Base-by-base conservation (phyloP, 2,329 filamentous ascomycete species). In the Colletotrichum tamarilloi region DNA sequence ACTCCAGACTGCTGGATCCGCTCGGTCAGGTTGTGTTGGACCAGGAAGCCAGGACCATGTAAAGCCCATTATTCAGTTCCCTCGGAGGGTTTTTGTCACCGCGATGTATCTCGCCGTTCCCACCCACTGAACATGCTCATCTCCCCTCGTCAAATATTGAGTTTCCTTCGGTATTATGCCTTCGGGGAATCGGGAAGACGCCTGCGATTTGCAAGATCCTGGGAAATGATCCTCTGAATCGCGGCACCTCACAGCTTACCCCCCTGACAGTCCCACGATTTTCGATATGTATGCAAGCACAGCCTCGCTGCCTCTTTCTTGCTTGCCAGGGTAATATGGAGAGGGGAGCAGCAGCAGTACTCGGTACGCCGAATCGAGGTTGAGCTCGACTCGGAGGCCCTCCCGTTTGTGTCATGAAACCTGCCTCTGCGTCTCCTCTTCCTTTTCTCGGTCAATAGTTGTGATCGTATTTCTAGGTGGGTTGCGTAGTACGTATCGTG, bases 201-300 rank as follows among this genome's bases (percentile, higher is more conserved):
- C 62, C 42, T 74, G 38, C 62, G 72, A 74, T 74, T 74, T 74
- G 72, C 72, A 74, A 72, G 67, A 74, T 74, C 72, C 72, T 68
- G 71, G 72, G 52, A 63, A 58, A 62, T 72, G 67, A 74, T 72
- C 72, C 72, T 74, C 62, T 72, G 71, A 74, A 74, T 74, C 71
- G 67, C 71, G 68, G 68, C 42, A 55, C 56, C 58, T 57, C 65
- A 42, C 24, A 49, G 70, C 60, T 56, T 24, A 5, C 46, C 14
- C 52, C 66, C 57, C 22, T 42, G 30, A 30, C 59, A 28, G 55
- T 46, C 60, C 70, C 59, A 73, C 35, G 70, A 56, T 69, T 65
- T 56, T 63, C 60, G 66, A 65, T 73, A 65, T 67, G 66, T 60
- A 69, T 68, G 64, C 64, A 68, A 68, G 70, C 70, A 73, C 70